These are phyloP conservation scores for Tritrichomonas foetus DNA, from an alignment of 208 protist species.

Conservation along the genomic window DNA sequence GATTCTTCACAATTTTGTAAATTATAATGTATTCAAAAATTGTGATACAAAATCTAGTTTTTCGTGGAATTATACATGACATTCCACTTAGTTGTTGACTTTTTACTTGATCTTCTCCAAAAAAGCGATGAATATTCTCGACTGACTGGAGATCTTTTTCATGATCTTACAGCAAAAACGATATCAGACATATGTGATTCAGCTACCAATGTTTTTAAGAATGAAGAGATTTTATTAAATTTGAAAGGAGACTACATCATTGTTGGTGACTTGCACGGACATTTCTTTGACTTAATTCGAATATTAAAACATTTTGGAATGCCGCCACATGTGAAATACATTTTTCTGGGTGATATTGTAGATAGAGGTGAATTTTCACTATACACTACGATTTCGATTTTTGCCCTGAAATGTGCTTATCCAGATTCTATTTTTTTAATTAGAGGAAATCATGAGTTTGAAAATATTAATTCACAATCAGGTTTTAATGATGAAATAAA, in stretches of 20 bases:
- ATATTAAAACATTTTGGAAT: conserved; percentile 1
- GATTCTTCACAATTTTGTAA: too few species aligned
- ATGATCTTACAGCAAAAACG: too few species aligned
- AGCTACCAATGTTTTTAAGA: too few species aligned
- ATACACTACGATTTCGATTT: not conserved
- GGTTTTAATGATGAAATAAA: not conserved
- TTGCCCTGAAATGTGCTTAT: not conserved
- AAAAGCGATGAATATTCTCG: too few species aligned
- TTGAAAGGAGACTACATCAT: not conserved
- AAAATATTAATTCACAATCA: not conserved
- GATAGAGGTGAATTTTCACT: not conserved
- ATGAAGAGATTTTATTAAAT: not conserved
- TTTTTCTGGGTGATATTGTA: conserved; percentile 4
- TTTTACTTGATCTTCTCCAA: too few species aligned
- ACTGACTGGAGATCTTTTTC: too few species aligned
- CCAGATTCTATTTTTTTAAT: not conserved
- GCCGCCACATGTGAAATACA: not conserved
- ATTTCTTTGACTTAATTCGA: not conserved
- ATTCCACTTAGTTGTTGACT: too few species aligned
- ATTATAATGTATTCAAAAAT: too few species aligned
- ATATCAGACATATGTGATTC: too few species aligned
- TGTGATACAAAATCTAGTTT: too few species aligned
- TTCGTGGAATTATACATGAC: too few species aligned
- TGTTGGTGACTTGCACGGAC: conserved; percentile 12
- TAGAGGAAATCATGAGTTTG: not conserved